Conservation (phyloP, 2,329 filamentous ascomycete genomes). For the Incumbomyces lentus region DNA sequence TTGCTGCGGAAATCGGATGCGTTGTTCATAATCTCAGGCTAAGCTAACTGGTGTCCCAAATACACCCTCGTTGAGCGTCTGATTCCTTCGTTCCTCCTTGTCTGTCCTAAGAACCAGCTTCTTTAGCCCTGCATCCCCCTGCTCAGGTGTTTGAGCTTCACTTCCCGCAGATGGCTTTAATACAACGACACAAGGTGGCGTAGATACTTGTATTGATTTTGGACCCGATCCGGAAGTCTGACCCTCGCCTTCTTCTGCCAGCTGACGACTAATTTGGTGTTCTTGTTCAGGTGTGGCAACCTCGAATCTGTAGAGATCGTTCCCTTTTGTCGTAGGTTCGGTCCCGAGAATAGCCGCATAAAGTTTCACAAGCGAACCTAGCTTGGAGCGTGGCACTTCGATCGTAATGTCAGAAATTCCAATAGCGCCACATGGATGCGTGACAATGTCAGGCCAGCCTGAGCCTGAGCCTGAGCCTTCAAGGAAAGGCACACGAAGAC, state of each 20-base stretch:
- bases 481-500: conserved; percentile 22
- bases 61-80: neutral
- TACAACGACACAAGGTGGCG: neutral
- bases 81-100: conserved; percentile 24
- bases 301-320: neutral
- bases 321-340: conserved; percentile 18
- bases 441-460: neutral
- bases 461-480: conserved; percentile 8
- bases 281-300: neutral
- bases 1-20: no score
- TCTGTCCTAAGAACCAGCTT: conserved; percentile 18
- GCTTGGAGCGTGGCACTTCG: conserved; percentile 11
- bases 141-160: conserved; percentile 13
- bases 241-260: no score
- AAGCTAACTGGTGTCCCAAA: conserved; percentile 52
- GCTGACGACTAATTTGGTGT: no score
- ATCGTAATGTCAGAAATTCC: conserved; percentile 18
- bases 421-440: conserved; percentile 16
- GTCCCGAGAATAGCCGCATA: conserved; percentile 41
- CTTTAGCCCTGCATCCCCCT: conserved; percentile 23
- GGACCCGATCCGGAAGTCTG: no score
- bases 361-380: conserved; percentile 12
- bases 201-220: no score
- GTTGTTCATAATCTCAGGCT: neutral
- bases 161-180: neutral